Percentiles rank a stretch among this genome's conserved stretches.
These are phyloP conservation scores for Tylopilus intermedius DNA, from an alignment of 768 basidiomycete genomes.

Conservation along the genomic window DNA sequence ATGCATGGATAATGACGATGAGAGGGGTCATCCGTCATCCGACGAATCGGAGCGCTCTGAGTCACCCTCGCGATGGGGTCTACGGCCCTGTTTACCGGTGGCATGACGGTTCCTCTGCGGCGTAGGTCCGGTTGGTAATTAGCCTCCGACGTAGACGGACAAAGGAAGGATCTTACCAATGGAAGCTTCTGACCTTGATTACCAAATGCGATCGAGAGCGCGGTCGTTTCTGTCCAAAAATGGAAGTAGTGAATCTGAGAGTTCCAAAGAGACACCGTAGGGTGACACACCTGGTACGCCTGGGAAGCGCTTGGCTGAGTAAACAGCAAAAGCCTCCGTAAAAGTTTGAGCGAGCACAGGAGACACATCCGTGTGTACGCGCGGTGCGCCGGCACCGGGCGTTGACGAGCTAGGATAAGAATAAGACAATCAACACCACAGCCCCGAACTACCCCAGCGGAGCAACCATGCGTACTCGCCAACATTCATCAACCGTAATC, in stretches of 20 bases:
- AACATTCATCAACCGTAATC: slow-evolving; percentile 85
- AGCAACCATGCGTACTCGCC: slow-evolving; percentile 66
- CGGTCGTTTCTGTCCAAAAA: slow-evolving; percentile 65
- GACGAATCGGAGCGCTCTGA: slow-evolving; percentile 69
- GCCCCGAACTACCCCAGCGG: slow-evolving; percentile 12
- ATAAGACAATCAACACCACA: slow-evolving; percentile 19
- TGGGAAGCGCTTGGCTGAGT: slow-evolving; percentile 90
- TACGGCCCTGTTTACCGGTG: slow-evolving; percentile 53
- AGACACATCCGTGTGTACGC: slow-evolving; percentile 63
- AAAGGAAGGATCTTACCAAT: slow-evolving; percentile 49
- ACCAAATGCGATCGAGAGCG: slow-evolving; percentile 81
- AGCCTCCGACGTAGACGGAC: slow-evolving; percentile 19
- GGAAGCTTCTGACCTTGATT: slow-evolving; percentile 89
- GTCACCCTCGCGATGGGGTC: slow-evolving; percentile 52
- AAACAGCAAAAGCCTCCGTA: slow-evolving; percentile 81
- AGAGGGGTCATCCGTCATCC: slow-evolving; percentile 36
- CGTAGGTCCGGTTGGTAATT: slow-evolving; percentile 17
- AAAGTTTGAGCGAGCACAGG: slow-evolving; percentile 81
- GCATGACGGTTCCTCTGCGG: slow-evolving; percentile 77
- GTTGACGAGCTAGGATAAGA: slow-evolving; percentile 54
- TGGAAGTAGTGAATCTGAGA: slow-evolving; percentile 12
- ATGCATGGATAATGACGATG: slow-evolving; percentile 22
- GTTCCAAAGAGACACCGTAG: slow-evolving; percentile 9
- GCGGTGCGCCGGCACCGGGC: slow-evolving; percentile 60
- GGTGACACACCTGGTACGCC: slow-evolving; percentile 74